Evolutionary conservation across 345 rosid species (phyloP).

Genomic region (Bruguiera parviflora): DNA sequence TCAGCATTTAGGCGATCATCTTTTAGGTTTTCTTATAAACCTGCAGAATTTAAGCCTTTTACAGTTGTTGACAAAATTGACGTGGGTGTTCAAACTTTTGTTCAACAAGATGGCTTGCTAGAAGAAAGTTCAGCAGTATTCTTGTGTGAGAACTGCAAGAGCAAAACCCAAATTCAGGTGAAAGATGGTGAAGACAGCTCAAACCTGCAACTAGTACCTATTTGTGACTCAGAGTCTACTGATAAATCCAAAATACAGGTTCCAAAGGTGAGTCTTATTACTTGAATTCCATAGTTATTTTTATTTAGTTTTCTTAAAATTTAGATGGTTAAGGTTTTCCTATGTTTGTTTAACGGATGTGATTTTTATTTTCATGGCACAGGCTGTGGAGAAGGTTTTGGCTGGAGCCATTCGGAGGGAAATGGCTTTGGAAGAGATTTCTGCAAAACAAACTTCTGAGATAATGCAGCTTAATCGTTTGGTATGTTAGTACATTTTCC

Average conservation of each 20-base stretch:
- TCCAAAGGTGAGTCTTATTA: conserved; percentile 60
- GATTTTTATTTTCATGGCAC: conserved; percentile 15
- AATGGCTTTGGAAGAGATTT: conserved; percentile 95
- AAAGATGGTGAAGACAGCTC: conserved; percentile 45
- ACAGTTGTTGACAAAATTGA: conserved; percentile 53
- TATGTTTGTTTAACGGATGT: background rate
- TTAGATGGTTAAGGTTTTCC: background rate
- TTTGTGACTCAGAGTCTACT: conserved; percentile 47
- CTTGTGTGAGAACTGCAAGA: conserved; percentile 64
- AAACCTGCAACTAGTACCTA: conserved; percentile 61
- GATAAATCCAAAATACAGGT: conserved; percentile 67
- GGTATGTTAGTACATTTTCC: conserved; percentile 43
- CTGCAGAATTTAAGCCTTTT: conserved; percentile 46
- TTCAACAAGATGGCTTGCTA: conserved; percentile 37
- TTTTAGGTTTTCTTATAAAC: conserved; percentile 64
- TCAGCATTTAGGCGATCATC: conserved; percentile 68
- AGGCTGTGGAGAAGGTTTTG: conserved; percentile 97
- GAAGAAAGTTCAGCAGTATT: conserved; percentile 35
- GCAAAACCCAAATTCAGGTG: conserved; percentile 38
- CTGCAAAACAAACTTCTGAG: conserved; percentile 83
- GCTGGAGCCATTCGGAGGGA: conserved; percentile 96
- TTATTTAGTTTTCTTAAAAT: background rate
- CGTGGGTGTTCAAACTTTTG: conserved; percentile 78
- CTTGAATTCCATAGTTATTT: background rate
- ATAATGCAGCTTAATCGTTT: conserved; percentile 87